Conservation (phyloP, 495 filamentous ascomycete genomes). For the Hypoxylon cercidicola region DNA sequence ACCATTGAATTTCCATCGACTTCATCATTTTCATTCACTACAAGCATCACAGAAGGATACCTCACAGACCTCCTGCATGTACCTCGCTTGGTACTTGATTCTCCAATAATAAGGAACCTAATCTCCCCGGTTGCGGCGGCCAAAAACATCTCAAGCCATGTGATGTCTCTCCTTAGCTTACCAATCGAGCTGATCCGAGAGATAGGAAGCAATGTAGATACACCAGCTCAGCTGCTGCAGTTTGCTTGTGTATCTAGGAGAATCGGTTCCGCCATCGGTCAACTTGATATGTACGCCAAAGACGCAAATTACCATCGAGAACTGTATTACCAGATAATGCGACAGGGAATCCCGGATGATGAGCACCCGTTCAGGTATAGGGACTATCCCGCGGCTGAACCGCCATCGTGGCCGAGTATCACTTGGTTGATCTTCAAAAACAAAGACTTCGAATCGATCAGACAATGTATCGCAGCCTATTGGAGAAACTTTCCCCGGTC, state of each 20-base stretch:
- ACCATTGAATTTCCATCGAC: too few relatives aligned
- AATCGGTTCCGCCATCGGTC: background rate
- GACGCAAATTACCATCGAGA: constrained; percentile 3
- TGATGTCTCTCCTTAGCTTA: background rate
- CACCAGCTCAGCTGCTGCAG: constrained; percentile 1
- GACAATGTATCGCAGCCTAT: too few relatives aligned
- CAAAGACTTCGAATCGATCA: too few relatives aligned
- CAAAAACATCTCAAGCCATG: background rate
- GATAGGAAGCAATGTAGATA: background rate
- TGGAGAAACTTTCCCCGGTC: too few relatives aligned
- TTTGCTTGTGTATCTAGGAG: constrained; percentile 3
- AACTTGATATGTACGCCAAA: background rate
- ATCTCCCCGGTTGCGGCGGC: background rate
- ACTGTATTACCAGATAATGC: background rate
- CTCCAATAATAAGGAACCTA: background rate
- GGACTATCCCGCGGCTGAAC: too few relatives aligned
- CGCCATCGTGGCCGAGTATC: too few relatives aligned
- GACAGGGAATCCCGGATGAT: too few relatives aligned
- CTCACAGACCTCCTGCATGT: background rate
- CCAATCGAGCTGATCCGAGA: constrained; percentile 11
- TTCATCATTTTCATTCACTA: too few relatives aligned
- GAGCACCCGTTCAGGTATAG: too few relatives aligned
- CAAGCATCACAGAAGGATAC: too few relatives aligned
- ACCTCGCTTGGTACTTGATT: background rate
- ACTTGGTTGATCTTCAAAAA: too few relatives aligned